phyloP scores from a whole-genome alignment of 2,329 filamentous ascomycete species.

The Ophiostoma triangulosporum region DNA sequence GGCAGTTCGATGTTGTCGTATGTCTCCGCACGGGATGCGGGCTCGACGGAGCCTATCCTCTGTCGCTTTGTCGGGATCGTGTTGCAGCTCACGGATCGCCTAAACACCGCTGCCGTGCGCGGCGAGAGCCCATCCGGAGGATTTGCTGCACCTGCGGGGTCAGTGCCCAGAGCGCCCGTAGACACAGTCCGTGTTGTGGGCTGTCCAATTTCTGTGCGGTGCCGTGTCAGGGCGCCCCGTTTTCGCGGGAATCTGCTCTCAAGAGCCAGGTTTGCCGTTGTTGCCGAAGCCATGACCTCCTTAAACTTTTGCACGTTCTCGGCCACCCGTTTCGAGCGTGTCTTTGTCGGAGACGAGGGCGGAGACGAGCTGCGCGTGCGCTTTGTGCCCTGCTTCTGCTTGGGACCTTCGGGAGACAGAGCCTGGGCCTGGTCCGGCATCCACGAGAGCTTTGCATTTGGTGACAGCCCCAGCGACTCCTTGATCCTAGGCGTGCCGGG shows the following conservation, averaged over 20 bases:
- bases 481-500: slow-evolving; percentile 20
- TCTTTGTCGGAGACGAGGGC: slow-evolving; percentile 47
- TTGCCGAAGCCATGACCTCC: slow-evolving; percentile 49
- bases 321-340: slow-evolving; percentile 29
- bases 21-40: background rate
- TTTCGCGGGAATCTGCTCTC: slow-evolving; percentile 13
- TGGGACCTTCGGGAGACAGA: slow-evolving; percentile 21
- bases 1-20: background rate
- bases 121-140: slow-evolving; percentile 20
- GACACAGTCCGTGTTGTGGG: background rate
- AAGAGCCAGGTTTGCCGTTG: slow-evolving; percentile 26
- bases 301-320: slow-evolving; percentile 47
- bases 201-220: slow-evolving; percentile 5
- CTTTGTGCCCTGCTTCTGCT: slow-evolving; percentile 44
- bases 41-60: background rate
- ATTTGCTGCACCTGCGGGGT: background rate
- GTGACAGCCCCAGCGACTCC: slow-evolving; percentile 37
- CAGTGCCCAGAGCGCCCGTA: background rate
- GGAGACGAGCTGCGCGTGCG: slow-evolving; percentile 64
- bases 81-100: slow-evolving; percentile 53
- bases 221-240: slow-evolving; percentile 23
- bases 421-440: slow-evolving; percentile 33
- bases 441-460: slow-evolving; percentile 50
- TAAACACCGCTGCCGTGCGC: slow-evolving; percentile 23
- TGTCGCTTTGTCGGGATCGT: slow-evolving; percentile 46